These are phyloP conservation scores for Thinopyrum obtusiflorum DNA, from an alignment of 202 grass and related monocot species.

Conservation along the genomic window DNA sequence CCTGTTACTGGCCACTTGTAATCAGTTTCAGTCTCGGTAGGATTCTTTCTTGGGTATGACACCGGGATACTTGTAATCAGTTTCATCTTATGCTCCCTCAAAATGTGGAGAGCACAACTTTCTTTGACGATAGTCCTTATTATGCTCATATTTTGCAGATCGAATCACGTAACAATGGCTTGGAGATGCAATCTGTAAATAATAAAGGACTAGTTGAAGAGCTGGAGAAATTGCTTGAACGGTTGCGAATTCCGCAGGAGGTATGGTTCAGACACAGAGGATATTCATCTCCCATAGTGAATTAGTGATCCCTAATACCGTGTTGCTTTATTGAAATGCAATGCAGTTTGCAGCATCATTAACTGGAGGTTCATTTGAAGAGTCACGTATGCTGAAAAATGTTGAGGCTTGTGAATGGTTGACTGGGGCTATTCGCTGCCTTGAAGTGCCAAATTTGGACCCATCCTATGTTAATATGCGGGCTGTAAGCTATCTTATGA, in stretches of 20 bases:
- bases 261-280: slow-evolving; percentile 42
- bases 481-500: slow-evolving; percentile 60
- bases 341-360: slow-evolving; percentile 82
- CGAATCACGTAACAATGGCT: slow-evolving; percentile 92
- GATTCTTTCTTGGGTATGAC: neutral
- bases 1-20: slow-evolving; percentile 7
- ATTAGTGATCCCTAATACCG: slow-evolving; percentile 25
- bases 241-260: slow-evolving; percentile 84
- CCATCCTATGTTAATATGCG: slow-evolving; percentile 82
- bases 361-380: slow-evolving; percentile 93
- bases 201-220: slow-evolving; percentile 86
- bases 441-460: slow-evolving; percentile 96
- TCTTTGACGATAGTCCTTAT: slow-evolving; percentile 8
- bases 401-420: slow-evolving; percentile 99
- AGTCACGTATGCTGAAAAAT: slow-evolving; percentile 97
- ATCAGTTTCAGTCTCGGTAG: slow-evolving; percentile 3
- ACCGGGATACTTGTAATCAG: neutral
- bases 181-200: slow-evolving; percentile 97
- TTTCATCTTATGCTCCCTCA: neutral
- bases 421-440: slow-evolving; percentile 70
- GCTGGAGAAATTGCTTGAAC: slow-evolving; percentile 86
- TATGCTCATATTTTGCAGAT: slow-evolving; percentile 58
- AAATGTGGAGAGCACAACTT: neutral
- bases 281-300: slow-evolving; percentile 12
- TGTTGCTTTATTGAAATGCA: slow-evolving; percentile 33